phyloP scores from a whole-genome alignment of 192 early-diverging fungal genomes.

The Coemansia sp. region DNA sequence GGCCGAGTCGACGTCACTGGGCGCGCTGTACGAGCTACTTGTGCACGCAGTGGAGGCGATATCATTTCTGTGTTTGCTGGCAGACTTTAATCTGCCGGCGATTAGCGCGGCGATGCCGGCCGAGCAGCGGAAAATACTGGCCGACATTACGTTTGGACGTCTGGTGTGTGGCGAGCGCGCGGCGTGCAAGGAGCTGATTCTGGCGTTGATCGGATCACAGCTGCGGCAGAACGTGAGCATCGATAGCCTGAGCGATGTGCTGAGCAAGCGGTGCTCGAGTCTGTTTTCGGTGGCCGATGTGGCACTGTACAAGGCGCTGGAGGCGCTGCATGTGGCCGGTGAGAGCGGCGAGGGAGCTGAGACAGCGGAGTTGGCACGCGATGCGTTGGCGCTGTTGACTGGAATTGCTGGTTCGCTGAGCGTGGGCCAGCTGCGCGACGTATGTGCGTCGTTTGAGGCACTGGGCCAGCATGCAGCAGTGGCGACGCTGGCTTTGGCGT shows the following conservation, averaged over 20 bases:
- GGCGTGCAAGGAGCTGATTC: constrained; percentile 61
- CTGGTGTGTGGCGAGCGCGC: constrained; percentile 57
- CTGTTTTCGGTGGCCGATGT: constrained; percentile 68
- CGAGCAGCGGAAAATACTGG: constrained; percentile 51
- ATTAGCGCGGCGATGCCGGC: constrained; percentile 52
- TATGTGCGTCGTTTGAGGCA: constrained; percentile 54
- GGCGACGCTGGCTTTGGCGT: constrained; percentile 57
- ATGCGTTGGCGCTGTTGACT: constrained; percentile 54
- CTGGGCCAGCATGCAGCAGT: constrained; percentile 51
- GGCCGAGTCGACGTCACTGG: constrained; percentile 61
- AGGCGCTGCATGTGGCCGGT: constrained; percentile 55
- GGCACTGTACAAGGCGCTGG: constrained; percentile 63
- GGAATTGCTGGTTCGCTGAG: constrained; percentile 53
- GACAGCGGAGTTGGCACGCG: constrained; percentile 28
- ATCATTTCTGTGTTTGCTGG: constrained; percentile 63
- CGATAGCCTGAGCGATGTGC: constrained; percentile 60
- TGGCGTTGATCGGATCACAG: constrained; percentile 65
- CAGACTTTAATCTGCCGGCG: constrained; percentile 63
- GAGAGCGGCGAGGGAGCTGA: constrained; percentile 55
- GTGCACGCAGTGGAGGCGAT: constrained; percentile 63
- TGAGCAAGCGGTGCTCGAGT: constrained; percentile 62
- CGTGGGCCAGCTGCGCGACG: constrained; percentile 48
- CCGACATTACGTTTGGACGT: constrained; percentile 58
- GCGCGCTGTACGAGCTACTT: constrained; percentile 59
- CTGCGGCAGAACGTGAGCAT: constrained; percentile 54